These are phyloP conservation scores for Neoarthrinium moseri DNA, from an alignment of 2,329 filamentous ascomycete genomes.

Conservation along the genomic window DNA sequence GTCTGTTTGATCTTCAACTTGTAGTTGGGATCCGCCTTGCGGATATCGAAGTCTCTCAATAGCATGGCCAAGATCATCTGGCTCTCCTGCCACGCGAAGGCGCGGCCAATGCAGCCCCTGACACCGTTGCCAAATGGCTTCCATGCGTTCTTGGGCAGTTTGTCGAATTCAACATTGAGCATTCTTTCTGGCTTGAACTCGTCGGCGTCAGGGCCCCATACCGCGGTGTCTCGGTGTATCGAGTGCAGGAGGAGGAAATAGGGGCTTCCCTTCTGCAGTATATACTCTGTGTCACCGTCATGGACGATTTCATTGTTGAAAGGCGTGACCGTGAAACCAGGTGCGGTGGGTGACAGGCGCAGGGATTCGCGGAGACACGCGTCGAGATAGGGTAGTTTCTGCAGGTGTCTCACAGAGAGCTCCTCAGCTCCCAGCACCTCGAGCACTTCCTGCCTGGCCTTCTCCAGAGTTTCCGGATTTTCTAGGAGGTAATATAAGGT, in stretches of 20 bases:
- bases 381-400: not conserved
- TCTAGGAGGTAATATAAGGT: not conserved
- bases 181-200: conserved; percentile 62
- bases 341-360: not conserved
- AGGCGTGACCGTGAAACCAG: not conserved
- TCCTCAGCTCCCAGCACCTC: not conserved
- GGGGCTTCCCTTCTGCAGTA: not conserved
- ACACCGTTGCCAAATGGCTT: conserved; percentile 74
- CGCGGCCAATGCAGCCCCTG: conserved; percentile 69
- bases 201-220: not conserved
- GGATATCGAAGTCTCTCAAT: conserved; percentile 34
- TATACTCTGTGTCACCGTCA: not conserved
- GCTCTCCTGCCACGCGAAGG: conserved; percentile 74
- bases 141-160: conserved; percentile 60
- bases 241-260: not conserved
- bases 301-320: not conserved
- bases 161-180: conserved; percentile 66
- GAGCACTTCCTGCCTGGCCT: not conserved
- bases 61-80: conserved; percentile 56
- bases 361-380: not conserved
- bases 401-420: not conserved
- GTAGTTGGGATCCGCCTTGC: not conserved
- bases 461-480: not conserved
- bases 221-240: not conserved
- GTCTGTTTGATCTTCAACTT: not conserved